Evolutionary conservation across 78 protist genomes (phyloP).

Genomic region (Speleostelium caveatum): DNA sequence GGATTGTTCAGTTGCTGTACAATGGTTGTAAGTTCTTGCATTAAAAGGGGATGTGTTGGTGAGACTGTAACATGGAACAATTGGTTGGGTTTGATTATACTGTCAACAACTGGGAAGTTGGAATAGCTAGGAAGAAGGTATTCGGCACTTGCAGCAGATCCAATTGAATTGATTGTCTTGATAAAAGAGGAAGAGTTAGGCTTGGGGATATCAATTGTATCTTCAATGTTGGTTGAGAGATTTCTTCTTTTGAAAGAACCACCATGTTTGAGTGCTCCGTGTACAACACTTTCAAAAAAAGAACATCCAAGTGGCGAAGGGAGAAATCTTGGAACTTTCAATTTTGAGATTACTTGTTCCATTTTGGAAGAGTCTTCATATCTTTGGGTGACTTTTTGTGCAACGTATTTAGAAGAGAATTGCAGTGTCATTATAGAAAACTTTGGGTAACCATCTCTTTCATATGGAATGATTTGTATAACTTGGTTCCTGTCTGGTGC

Average conservation of each 20-base stretch:
- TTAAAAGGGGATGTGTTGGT: slow-evolving; percentile 1
- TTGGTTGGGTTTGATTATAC: slow-evolving; percentile 17
- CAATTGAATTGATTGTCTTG: background rate
- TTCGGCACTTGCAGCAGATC: background rate
- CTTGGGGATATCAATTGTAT: slow-evolving; percentile 3
- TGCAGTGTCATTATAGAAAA: slow-evolving; percentile 4
- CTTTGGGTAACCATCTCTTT: background rate
- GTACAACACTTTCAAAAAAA: slow-evolving; percentile 11
- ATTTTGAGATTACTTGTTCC: background rate
- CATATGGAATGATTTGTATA: slow-evolving; percentile 43
- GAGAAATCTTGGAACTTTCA: slow-evolving; percentile 6
- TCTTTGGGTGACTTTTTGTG: background rate
- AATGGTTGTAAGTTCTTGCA: slow-evolving; percentile 17
- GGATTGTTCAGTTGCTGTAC: slow-evolving; percentile 16
- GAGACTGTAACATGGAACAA: slow-evolving; percentile 33
- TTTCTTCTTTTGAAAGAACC: slow-evolving; percentile 11
- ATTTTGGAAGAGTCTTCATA: background rate
- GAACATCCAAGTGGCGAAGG: slow-evolving; percentile 42
- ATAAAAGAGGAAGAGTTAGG: background rate
- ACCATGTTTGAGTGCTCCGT: slow-evolving; percentile 2
- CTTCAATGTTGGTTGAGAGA: background rate
- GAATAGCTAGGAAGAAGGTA: background rate
- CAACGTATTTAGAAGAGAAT: slow-evolving; percentile 52
- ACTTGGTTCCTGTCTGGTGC: slow-evolving; percentile 36
- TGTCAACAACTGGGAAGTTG: slow-evolving; percentile 31